Evolutionary conservation across 176 grass and related monocot species (phyloP).

Genomic region (Thinopyrum elongatum): DNA sequence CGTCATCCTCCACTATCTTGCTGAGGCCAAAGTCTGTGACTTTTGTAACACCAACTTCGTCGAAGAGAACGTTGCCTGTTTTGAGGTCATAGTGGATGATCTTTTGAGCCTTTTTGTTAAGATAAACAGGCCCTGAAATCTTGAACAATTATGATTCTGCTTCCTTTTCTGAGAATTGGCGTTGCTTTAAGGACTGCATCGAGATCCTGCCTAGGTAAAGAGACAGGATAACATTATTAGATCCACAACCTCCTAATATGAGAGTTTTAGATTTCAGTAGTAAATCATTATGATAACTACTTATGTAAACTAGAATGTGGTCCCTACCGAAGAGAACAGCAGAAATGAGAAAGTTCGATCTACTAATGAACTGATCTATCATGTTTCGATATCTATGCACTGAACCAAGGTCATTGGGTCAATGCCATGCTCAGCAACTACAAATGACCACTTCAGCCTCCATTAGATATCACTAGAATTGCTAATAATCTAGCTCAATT

Average conservation of each 20-base stretch:
- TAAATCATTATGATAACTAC: background rate
- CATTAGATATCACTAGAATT: background rate
- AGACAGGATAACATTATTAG: conserved; percentile 38
- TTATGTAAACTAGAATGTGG: background rate
- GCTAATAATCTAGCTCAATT: conserved; percentile 9
- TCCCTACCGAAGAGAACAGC: background rate
- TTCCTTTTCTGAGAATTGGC: conserved; percentile 97
- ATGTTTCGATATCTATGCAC: conserved; percentile 3
- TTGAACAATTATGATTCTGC: conserved; percentile 98
- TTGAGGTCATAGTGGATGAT: conserved; percentile 99
- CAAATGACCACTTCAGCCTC: conserved; percentile 2
- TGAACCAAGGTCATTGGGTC: background rate
- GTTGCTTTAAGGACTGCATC: conserved; percentile 96
- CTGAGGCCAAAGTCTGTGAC: conserved; percentile 99
- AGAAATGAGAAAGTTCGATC: conserved; percentile 10
- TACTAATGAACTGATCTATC: background rate
- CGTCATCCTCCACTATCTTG: conserved; percentile 99
- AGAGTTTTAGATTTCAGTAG: background rate
- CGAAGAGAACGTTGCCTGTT: conserved; percentile 96
- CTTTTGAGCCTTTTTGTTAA: conserved; percentile 94
- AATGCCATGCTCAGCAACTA: background rate
- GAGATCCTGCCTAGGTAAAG: conserved; percentile 81
- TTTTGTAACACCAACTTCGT: conserved; percentile 92
- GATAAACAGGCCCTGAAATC: conserved; percentile 96
- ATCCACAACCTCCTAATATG: conserved; percentile 13